Evolutionary conservation across 2,329 filamentous ascomycete species (phyloP).

Genomic region (Penicillium sp.): DNA sequence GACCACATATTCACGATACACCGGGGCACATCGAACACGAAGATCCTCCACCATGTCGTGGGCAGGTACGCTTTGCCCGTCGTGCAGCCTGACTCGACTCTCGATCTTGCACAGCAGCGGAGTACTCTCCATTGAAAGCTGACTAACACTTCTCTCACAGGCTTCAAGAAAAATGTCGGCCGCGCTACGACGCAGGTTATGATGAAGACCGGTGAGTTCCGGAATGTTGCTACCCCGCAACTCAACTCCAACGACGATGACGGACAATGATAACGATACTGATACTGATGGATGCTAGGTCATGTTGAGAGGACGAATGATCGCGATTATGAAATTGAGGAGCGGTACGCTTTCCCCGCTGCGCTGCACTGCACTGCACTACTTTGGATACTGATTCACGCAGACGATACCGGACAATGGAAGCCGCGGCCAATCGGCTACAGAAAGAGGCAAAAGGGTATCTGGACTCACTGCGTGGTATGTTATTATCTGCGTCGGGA

Average conservation of each 20-base stretch:
- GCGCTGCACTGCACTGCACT: constrained; percentile 15
- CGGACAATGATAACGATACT: not conserved
- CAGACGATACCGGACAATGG: constrained; percentile 96
- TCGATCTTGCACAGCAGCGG: too few relatives aligned
- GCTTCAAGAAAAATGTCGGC: constrained; percentile 96
- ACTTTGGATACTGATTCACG: too few relatives aligned
- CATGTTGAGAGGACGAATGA: constrained; percentile 99
- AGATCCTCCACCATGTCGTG: constrained; percentile 64
- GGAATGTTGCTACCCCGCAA: constrained; percentile 22
- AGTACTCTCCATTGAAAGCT: not conserved
- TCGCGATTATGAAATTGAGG: constrained; percentile 97
- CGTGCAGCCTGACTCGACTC: not conserved
- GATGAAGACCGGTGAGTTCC: constrained; percentile 86
- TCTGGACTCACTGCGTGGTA: constrained; percentile 89
- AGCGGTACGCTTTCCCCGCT: constrained; percentile 61
- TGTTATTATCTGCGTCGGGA: constrained; percentile 17
- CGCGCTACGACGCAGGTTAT: constrained; percentile 99
- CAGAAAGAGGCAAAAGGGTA: constrained; percentile 99
- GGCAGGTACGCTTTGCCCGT: constrained; percentile 59
- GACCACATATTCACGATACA: not conserved
- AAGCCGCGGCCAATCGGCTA: constrained; percentile 85
- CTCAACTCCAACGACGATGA: constrained; percentile 9
- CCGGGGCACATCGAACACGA: not conserved
- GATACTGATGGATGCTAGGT: constrained; percentile 52
- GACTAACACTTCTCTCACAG: constrained; percentile 32